A percentile compares a stretch with the other conserved stretches of the same genome.
Conservation (phyloP, 805 yeast genomes). For the Yarrowia sp. region DNA sequence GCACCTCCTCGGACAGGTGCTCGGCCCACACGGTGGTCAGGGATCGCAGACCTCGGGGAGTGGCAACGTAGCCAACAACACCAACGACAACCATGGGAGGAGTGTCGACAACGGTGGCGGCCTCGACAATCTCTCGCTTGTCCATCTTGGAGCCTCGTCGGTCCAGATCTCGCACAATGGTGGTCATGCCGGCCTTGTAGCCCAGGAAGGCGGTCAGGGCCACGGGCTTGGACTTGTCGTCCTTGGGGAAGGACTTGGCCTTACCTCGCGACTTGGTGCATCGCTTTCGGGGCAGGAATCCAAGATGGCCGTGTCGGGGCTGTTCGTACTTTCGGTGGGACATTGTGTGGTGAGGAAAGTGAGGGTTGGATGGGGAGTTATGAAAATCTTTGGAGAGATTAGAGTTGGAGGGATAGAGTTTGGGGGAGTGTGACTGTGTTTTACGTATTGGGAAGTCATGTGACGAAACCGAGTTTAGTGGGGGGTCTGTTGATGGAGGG, state of each 20-base stretch:
- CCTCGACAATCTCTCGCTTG: slow-evolving; percentile 99
- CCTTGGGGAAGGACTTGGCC: slow-evolving; percentile 99
- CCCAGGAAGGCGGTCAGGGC: slow-evolving; percentile 99
- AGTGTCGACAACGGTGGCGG: slow-evolving; percentile 98
- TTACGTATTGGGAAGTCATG: background rate
- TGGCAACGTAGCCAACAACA: slow-evolving; percentile 99
- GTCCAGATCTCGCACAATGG: slow-evolving; percentile 99
- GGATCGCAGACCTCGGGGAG: slow-evolving; percentile 99
- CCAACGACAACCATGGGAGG: slow-evolving; percentile 99
- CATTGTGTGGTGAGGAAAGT: slow-evolving; percentile 57
- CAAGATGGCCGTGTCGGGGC: slow-evolving; percentile 99
- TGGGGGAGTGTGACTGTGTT: slow-evolving; percentile 15
- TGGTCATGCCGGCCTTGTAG: slow-evolving; percentile 99
- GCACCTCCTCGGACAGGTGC: slow-evolving; percentile 98
- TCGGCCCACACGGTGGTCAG: slow-evolving; percentile 99
- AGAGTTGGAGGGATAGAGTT: background rate
- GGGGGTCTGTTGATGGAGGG: no score
- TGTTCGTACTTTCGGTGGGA: slow-evolving; percentile 99
- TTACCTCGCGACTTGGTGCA: slow-evolving; percentile 98
- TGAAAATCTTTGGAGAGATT: background rate
- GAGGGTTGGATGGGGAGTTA: background rate
- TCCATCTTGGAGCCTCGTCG: slow-evolving; percentile 99
- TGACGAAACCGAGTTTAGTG: no score
- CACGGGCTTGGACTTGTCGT: slow-evolving; percentile 96
- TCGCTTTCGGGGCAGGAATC: slow-evolving; percentile 99